These are phyloP conservation scores for Suillus tomentosus DNA, from an alignment of 768 basidiomycete genomes.

Conservation along the genomic window DNA sequence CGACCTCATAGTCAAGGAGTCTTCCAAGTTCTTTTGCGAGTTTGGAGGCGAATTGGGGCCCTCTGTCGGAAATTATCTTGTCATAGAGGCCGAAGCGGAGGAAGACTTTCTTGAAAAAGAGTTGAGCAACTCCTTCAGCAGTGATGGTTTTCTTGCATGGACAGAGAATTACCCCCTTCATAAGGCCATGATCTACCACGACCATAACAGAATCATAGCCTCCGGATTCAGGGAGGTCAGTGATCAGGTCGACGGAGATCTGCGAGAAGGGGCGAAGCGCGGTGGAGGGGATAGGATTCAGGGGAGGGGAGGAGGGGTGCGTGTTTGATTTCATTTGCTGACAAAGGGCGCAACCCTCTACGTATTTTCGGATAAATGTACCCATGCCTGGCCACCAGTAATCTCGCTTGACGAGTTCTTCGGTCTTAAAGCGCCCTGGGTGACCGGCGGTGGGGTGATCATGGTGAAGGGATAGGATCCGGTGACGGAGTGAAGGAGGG, in stretches of 20 bases:
- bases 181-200: constrained; percentile 7
- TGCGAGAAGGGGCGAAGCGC: not conserved
- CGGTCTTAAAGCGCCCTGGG: not conserved
- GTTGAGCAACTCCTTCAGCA: constrained; percentile 16
- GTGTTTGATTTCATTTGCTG: not conserved
- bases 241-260: not conserved
- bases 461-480: no score
- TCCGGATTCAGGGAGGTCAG: not conserved
- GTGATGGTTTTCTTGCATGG: constrained; percentile 19
- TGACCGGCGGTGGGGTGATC: not conserved
- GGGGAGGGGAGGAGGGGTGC: not conserved
- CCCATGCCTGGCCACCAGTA: not conserved
- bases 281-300: not conserved
- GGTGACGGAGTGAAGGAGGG: no score
- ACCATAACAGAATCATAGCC: constrained; percentile 24
- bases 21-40: constrained; percentile 21
- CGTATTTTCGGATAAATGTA: not conserved
- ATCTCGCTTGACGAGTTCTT: not conserved
- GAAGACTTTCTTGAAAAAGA: constrained; percentile 13
- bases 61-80: constrained; percentile 11
- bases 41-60: constrained; percentile 24
- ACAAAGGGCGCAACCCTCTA: no score
- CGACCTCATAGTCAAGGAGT: constrained; percentile 17
- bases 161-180: constrained; percentile 21
- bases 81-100: not conserved